phyloP scores from a whole-genome alignment of 2,329 filamentous ascomycete species.

The Calonectria hongkongensis region DNA sequence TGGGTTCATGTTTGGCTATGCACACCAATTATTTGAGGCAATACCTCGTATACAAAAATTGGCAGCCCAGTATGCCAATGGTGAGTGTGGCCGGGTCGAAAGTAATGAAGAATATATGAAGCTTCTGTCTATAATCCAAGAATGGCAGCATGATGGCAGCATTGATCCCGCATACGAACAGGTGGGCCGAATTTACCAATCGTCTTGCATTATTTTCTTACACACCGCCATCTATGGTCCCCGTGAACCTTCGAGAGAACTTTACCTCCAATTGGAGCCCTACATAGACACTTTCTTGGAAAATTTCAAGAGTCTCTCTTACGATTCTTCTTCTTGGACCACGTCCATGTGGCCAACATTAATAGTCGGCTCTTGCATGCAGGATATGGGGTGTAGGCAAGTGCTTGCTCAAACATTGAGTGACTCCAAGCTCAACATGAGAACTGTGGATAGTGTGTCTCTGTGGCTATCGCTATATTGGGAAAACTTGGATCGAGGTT shows the following conservation, averaged over 20 bases:
- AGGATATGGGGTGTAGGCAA: conserved; percentile 13
- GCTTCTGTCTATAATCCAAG: neutral
- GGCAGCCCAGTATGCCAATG: neutral
- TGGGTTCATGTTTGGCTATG: conserved; percentile 23
- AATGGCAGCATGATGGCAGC: neutral
- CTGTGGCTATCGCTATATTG: conserved; percentile 25
- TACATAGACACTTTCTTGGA: conserved; percentile 10
- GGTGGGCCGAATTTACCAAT: conserved; percentile 4
- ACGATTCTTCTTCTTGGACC: conserved; percentile 29
- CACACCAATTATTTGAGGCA: conserved; percentile 22
- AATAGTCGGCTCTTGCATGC: conserved; percentile 30
- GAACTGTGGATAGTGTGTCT: conserved; percentile 25
- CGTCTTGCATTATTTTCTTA: conserved; percentile 23
- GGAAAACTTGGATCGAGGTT: conserved; percentile 22
- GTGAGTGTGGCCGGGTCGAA: neutral
- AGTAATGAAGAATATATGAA: neutral
- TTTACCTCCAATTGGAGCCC: neutral
- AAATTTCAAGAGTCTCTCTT: conserved; percentile 10
- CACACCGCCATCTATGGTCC: conserved; percentile 11
- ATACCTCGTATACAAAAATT: conserved; percentile 22
- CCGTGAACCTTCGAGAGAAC: neutral
- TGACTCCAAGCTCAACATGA: conserved; percentile 18
- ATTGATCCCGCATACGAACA: conserved; percentile 8
- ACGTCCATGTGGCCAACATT: conserved; percentile 35
- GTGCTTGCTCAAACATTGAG: neutral